Evolutionary conservation across 2,329 filamentous ascomycete species (phyloP).

Genomic region (Fusarium transvaalense): DNA sequence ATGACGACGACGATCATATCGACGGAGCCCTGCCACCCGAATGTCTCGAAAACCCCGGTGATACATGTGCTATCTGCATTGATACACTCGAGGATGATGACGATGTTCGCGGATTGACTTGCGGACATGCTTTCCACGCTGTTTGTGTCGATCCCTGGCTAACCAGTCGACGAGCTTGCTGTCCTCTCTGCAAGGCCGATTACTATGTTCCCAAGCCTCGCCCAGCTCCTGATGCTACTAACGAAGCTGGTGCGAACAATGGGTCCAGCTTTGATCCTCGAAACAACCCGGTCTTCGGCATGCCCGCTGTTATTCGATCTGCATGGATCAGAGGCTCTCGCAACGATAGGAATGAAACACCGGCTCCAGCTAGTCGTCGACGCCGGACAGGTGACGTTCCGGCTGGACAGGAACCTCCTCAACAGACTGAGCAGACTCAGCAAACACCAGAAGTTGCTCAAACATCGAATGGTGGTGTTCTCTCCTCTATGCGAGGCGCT

Average conservation of each 20-base stretch:
- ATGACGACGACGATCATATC: slow-evolving; percentile 84
- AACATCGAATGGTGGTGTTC: slow-evolving; percentile 42
- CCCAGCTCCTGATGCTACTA: slow-evolving; percentile 58
- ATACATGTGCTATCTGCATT: slow-evolving; percentile 96
- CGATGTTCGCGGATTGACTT: slow-evolving; percentile 92
- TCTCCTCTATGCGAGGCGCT: slow-evolving; percentile 52
- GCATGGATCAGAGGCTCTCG: slow-evolving; percentile 54
- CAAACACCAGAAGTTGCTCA: slow-evolving; percentile 27
- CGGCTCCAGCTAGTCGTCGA: slow-evolving; percentile 22
- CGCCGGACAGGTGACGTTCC: slow-evolving; percentile 22
- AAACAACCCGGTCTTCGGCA: slow-evolving; percentile 61
- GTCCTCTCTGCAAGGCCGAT: slow-evolving; percentile 96
- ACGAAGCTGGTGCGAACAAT: slow-evolving; percentile 53
- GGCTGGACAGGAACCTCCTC: slow-evolving; percentile 24
- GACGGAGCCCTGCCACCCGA: slow-evolving; percentile 85
- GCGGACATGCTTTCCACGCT: slow-evolving; percentile 98
- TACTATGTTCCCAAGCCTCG: slow-evolving; percentile 96
- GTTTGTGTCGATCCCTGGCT: slow-evolving; percentile 97
- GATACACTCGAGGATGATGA: slow-evolving; percentile 95
- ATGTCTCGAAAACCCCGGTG: slow-evolving; percentile 82
- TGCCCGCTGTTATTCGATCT: slow-evolving; percentile 58
- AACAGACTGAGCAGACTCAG: slow-evolving; percentile 25
- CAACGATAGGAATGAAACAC: slow-evolving; percentile 3
- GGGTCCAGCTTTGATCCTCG: slow-evolving; percentile 51
- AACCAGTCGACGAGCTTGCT: slow-evolving; percentile 93